Evolutionary conservation across 2,329 filamentous ascomycete genomes (phyloP).

Genomic region (Parafenestella ontariensis): DNA sequence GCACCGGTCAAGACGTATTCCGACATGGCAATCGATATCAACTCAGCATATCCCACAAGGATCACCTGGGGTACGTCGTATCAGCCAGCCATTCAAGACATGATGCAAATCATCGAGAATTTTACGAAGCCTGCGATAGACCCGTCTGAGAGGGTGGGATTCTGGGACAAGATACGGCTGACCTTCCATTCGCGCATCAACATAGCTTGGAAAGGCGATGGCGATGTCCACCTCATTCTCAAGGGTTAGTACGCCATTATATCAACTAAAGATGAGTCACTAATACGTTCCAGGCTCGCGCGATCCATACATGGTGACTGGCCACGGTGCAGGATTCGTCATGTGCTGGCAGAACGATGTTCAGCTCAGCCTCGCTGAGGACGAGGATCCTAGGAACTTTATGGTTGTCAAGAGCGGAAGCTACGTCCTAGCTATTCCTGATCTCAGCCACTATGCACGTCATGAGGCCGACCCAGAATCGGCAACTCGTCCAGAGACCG

Average conservation of each 20-base stretch:
- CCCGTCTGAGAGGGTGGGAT: slow-evolving; percentile 90
- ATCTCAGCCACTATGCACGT: slow-evolving; percentile 87
- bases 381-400: slow-evolving; percentile 88
- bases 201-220: slow-evolving; percentile 92
- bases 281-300: slow-evolving; percentile 64
- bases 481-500: slow-evolving; percentile 62
- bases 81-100: slow-evolving; percentile 96
- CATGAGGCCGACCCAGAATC: slow-evolving; percentile 60
- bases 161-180: slow-evolving; percentile 98
- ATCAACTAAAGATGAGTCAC: background rate
- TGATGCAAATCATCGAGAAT: slow-evolving; percentile 99
- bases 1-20: slow-evolving; percentile 97
- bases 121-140: slow-evolving; percentile 97
- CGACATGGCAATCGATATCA: slow-evolving; percentile 89
- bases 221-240: slow-evolving; percentile 90
- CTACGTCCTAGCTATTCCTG: slow-evolving; percentile 91
- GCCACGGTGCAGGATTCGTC: slow-evolving; percentile 90
- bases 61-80: slow-evolving; percentile 98
- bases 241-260: slow-evolving; percentile 66
- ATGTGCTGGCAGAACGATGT: slow-evolving; percentile 99
- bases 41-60: slow-evolving; percentile 87
- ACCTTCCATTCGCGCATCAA: slow-evolving; percentile 92
- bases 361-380: slow-evolving; percentile 81
- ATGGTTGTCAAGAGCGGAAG: slow-evolving; percentile 96
- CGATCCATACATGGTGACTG: slow-evolving; percentile 92